These are phyloP conservation scores for Ilex asprella DNA, from an alignment of 257 asterid species.

Conservation along the genomic window DNA sequence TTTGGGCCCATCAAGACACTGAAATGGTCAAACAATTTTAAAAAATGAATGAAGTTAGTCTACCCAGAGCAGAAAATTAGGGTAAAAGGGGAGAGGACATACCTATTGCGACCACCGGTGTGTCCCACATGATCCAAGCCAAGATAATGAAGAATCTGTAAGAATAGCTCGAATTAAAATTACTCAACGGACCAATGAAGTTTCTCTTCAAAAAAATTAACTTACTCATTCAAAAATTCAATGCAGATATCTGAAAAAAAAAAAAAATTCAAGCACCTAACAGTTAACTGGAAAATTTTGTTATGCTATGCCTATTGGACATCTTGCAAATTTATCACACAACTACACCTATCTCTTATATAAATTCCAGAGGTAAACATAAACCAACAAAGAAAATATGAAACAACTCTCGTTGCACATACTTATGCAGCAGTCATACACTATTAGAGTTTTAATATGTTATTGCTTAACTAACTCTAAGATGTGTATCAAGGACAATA, in stretches of 20 bases:
- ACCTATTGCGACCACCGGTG: conserved; percentile 87
- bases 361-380: too few species aligned
- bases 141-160: conserved; percentile 94
- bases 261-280: too few species aligned
- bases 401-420: too few species aligned
- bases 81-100: conserved; percentile 9
- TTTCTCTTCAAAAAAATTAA: not conserved
- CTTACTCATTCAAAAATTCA: not conserved
- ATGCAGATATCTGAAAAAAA: not conserved
- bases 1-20: conserved; percentile 81
- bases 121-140: conserved; percentile 98
- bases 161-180: conserved; percentile 14
- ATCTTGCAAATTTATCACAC: not conserved
- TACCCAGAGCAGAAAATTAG: not conserved
- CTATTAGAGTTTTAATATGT: too few species aligned
- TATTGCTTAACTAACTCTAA: too few species aligned
- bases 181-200: conserved; percentile 6
- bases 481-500: too few species aligned
- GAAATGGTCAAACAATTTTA: conserved; percentile 15
- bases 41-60: not conserved
- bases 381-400: too few species aligned
- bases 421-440: too few species aligned
- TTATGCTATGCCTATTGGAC: not conserved
- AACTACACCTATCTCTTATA: too few species aligned
- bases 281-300: too few species aligned